These are phyloP conservation scores for Dillenia turbinata DNA, from an alignment of 164 flowering plant species.

Conservation along the genomic window DNA sequence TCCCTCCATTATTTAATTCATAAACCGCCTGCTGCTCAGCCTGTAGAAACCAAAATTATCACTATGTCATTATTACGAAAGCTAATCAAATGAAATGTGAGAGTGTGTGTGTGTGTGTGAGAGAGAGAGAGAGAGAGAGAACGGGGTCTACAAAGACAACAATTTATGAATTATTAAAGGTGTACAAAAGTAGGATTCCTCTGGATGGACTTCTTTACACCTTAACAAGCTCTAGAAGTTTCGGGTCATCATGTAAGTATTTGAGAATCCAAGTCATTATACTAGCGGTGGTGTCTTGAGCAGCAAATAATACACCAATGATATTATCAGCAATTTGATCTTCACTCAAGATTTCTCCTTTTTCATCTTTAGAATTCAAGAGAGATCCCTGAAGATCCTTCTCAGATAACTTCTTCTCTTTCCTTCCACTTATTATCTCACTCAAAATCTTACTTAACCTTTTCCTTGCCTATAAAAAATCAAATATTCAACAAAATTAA, in stretches of 20 bases:
- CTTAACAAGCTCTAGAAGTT: constrained; percentile 68
- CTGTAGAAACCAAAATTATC: constrained; percentile 24
- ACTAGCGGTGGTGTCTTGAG: constrained; percentile 94
- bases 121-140: too few species aligned
- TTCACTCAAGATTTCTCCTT: constrained; percentile 36
- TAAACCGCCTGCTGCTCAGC: constrained; percentile 60
- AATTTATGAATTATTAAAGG: too few species aligned
- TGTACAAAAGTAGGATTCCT: background rate
- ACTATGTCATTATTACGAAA: too few species aligned
- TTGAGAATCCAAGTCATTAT: constrained; percentile 87
- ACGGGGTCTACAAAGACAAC: too few species aligned
- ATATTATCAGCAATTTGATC: constrained; percentile 84
- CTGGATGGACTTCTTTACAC: constrained; percentile 37
- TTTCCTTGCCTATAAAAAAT: constrained; percentile 58
- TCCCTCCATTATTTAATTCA: constrained; percentile 30
- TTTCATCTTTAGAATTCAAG: constrained; percentile 47
- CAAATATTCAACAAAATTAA: background rate
- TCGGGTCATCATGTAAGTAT: constrained; percentile 75
- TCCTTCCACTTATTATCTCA: constrained; percentile 51
- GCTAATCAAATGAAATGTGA: too few species aligned
- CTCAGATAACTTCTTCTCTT: constrained; percentile 33
- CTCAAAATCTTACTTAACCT: constrained; percentile 48
- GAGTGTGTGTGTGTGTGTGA: too few species aligned
- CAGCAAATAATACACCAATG: constrained; percentile 89
- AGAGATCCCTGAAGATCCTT: constrained; percentile 52